Evolutionary conservation across 768 basidiomycete species (phyloP), one percentile per base, ranked within the genome.

Genomic region (Pleurotus salmoneostramineus): DNA sequence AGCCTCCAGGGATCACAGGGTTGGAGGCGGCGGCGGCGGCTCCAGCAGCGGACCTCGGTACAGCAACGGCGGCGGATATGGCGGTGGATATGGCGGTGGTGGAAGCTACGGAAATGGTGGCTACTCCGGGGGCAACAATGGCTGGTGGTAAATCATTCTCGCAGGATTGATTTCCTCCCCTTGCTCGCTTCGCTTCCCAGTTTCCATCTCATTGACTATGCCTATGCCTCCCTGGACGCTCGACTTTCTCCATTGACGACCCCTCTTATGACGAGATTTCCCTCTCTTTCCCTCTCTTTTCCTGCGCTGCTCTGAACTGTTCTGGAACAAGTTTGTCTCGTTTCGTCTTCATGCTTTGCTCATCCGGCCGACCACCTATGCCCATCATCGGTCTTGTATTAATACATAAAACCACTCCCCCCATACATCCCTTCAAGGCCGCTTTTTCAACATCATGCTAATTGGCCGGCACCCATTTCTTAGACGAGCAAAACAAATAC

Each of bases 301-400:
- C 62, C 68, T 79, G 82, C 81, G 82, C 84, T 85, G 82, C 84
- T 85, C 82, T 83, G 52, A 42, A 55, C 52, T 55, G 52, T 80
- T 77, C 71, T 65, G 72, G 66, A 76, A 68, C 63, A 70, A 42
- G 64, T 71, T 74, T 72, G 74, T 76, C 76, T 76, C 74, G 78
- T 82, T 81, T 70, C 69, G 64, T 68, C 64, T 45, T 17, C 12
- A 59, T 63, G 54, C 63, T 61, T 63, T 60, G 59, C 61, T 61
- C 77, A 79, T 77, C 74, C 65, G 64, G 63, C 63, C 64, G 60
- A 62, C 73, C 75, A 58, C 64, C 64, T 69, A 74, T 74, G 74
- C 77, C 77, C 78, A 75, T 75, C 68, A 27, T 27, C 71, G 76
- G 73, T 69, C 73, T 74, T 55, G 52, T 55, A 55, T 21, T 15